Evolutionary conservation across 2,329 filamentous ascomycete species (phyloP), one percentile per base, ranked within the genome.

Genomic region (Diaporthe sp.): DNA sequence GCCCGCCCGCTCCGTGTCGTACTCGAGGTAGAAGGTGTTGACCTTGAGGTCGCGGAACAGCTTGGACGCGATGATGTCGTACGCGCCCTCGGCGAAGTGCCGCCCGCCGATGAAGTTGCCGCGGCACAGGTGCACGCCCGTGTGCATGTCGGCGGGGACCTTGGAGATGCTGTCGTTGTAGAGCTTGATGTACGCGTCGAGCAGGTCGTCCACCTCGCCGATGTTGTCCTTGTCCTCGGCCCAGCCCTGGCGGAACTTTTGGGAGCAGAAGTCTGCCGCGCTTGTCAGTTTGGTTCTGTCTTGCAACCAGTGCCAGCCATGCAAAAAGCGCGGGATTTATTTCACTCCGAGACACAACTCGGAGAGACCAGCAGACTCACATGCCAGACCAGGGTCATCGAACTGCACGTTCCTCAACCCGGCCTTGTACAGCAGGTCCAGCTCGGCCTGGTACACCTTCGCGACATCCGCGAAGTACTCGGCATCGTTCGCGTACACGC

Each of bases 81-180:
- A 93, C 31, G 89, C 89, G 37, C 92, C 92, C 80, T 92, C 90
- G 71, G 90, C 90, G 79, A 94, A 93, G 84, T 93, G 90, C 39
- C 91, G 88, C 28, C 90, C 90, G 73, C 90, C 90, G 77, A 92
- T 90, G 82, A 93, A 93, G 85, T 93, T 94, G 67, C 89, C 89
- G 12, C 89, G 89, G 88, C 94, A 95, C 71, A 95, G 87, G 81
- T 96, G 94, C 22, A 96, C 92, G 61, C 94, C 94, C 3, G 94
- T 89, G 83, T 95, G 93, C 87, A 95, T 90, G 81, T 95, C 93
- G 2, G 87, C 82, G 0, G 93, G 93, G 0, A 91, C 85, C 79
- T 90, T 89, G 79, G 87, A 85, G 80, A 94, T 88, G 80, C 88
- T 91, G 83, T 94, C 92, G 82, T 95, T 95, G 87, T 95, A 95